Base-by-base conservation (phyloP, 2,329 filamentous ascomycete species). In the Juglanconis juglandina region DNA sequence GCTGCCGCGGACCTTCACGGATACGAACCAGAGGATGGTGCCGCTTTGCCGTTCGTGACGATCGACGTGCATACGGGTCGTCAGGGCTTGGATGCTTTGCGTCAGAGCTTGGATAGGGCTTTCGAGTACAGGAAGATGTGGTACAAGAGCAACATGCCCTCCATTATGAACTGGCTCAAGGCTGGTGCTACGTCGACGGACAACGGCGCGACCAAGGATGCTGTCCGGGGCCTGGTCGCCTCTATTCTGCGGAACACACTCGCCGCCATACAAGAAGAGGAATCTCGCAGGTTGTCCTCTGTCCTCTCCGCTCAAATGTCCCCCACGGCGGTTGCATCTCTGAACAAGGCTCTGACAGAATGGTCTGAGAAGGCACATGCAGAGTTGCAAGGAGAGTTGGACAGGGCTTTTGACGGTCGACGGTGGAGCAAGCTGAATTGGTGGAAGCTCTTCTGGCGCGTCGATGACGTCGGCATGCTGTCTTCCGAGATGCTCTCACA, bases 361-460 rank as follows among this genome's bases (percentile, higher is more conserved):
- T 97, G 93, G 92, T 87, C 92, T 0, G 87, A 94, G 68, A 79
- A 80, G 30, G 91, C 91, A 0, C 94, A 98, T 70, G 82, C 86
- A 1, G 94, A 98, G 73, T 81, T 98, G 7, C 90, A 92, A 64
- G 83, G 89, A 54, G 84, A 92, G 66, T 84, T 97, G 2, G 89
- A 94, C 65, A 76, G 85, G 49, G 92, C 91, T 0, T 94, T 97
- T 67, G 79, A 83, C 0, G 87, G 90, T n/a, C 81, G 78, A 17
- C 81, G 87, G 44, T 97, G 94, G 94, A 84, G 86, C 33, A 88
- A 90, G 64, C 79, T 96, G 4, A 83, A 87, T 14, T 98, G 94
- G 93, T 97, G 92, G 89, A 96, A 96, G 72, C 82, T 98, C 0
- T 92, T 96, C 71, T 96, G 92, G 92, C 87, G 92, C 24, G 92